Base-by-base conservation (phyloP, 768 basidiomycete genomes). In the Boletus rubescentipes region DNA sequence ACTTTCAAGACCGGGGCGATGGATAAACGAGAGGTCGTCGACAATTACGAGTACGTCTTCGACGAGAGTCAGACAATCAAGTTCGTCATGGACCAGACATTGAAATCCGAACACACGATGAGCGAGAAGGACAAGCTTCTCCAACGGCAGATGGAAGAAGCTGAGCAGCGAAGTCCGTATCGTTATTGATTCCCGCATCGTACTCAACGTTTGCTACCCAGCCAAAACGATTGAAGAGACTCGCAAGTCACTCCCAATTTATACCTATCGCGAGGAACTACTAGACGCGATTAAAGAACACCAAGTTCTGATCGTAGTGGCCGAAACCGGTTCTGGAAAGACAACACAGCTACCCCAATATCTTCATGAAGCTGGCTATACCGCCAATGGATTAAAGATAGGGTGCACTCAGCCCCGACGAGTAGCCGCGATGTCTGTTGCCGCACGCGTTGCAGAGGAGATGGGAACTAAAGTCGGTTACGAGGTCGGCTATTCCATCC, bases 401-500 rank as follows among this genome's bases (percentile, higher is more conserved):
- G 69, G 68, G 0, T 99, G 97, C 65, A 99, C 97, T 0, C 97
- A 99, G 71, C 97, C 97, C 31, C 91, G 97, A 64, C 91, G 97
- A 55, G 97, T 99, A 18, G 97, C 97, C 7, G 97, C 97, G 35
- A 99, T 99, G 97, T 94, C 91, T 40, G 97, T 99, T 48, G 97
- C 97, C 5, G 94, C 96, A 15, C 96, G 97, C 75, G 97, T 99
- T 15, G 96, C 97, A 0, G 97, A 98, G 57, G 97, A 99, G 74
- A 94, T 98, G 88, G 97, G 95, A 9, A 90, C 87, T 4, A 90
- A 98, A 71, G 87, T 99, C 37, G 97, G 97, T 10, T 91, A 95
- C 62, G 96, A 98, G 74, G 97, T 99, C 46, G 97, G 97, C n/a
- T 99, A 99, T 72, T 96, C 95, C 32, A 99, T 99, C 62, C 92